A percentile compares a stretch with the other conserved stretches of the same genome.
Evolutionary conservation across 23 red algal species (phyloP).

Genomic region (Gracilaria domingensis): DNA sequence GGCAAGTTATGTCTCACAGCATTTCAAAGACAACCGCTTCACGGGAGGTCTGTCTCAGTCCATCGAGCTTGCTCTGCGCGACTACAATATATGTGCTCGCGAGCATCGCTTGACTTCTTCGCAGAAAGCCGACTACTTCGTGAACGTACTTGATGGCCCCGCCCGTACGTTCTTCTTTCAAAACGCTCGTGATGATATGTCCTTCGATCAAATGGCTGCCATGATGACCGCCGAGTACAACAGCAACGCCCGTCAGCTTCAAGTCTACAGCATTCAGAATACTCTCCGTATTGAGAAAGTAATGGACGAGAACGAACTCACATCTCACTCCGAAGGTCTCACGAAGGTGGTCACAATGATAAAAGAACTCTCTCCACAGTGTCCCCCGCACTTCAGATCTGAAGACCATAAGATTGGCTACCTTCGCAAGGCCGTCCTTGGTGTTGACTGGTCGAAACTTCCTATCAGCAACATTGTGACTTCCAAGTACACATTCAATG

Average conservation of each 20-base stretch:
- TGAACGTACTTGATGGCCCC: constrained; percentile 21
- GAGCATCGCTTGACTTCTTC: no score
- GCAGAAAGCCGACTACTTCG: no score
- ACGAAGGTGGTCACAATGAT: neutral
- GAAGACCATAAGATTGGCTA: neutral
- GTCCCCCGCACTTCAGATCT: constrained; percentile 17
- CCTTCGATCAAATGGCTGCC: constrained; percentile 42
- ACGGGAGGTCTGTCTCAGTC: no score
- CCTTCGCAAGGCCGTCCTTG: neutral
- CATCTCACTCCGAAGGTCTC: neutral
- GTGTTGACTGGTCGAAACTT: no score
- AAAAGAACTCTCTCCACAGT: neutral
- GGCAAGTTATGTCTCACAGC: no score
- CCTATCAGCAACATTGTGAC: no score
- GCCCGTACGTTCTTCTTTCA: constrained; percentile 27
- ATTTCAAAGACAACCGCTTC: no score
- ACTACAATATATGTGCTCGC: no score
- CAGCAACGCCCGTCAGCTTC: constrained; percentile 31
- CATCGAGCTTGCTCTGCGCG: no score
- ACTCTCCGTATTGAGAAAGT: constrained; percentile 29
- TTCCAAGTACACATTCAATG: no score
- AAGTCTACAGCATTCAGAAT: constrained; percentile 25
- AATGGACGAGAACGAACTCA: constrained; percentile 52
- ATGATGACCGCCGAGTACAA: constrained; percentile 45
- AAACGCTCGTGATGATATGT: neutral